Base-by-base conservation (phyloP, 768 basidiomycete species). In the Exidia glandulosa region DNA sequence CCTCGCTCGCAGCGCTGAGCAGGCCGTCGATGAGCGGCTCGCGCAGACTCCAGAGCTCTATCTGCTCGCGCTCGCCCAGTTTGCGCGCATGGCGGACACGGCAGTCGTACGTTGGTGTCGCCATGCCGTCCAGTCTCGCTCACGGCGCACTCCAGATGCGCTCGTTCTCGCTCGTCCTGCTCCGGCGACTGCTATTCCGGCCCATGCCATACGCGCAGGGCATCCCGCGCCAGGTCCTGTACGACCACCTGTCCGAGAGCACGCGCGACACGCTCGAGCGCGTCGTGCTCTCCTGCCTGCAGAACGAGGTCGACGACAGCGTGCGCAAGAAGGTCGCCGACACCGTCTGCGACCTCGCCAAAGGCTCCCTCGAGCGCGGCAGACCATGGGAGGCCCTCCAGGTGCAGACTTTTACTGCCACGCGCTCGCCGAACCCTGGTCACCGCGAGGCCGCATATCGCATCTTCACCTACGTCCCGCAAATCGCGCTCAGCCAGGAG, bases 351-450 rank as follows among this genome's bases (percentile, higher is more conserved):
- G 90, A 91, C 65, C 73, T 91, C 31, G 85, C 89, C 5, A 86
- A 85, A 59, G 81, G 87, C 60, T 81, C 81, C 12, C 88, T 91
- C 86, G 68, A 71, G 16, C 79, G 88, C 2, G 90, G 89, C 1
- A 72, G 87, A 9, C 88, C 88, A 2, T 92, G 89, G 89, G 88
- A 89, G 66, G 85, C 85, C 2, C 74, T 91, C 1, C 89, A 90
- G 66, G 81, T 80, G 0, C 86, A 85, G 58, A 77, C 79, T 0
- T 90, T 90, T 65, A 76, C 72, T 64, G 33, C 59, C 50, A 61
- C 66, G 25, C 52, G 57, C 25, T 59, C 61, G 10, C 23, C 57
- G 10, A 56, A 63, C 29, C 48, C 60, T 19, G 59, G 54, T 9
- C 63, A 62, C n/a, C 64, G 83, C 29, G 83, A 86, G 65, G 81